Percentiles rank a stretch among this genome's conserved stretches.
phyloP scores from a whole-genome alignment of 2,329 filamentous ascomycete species.

The Diaporthe vexans region DNA sequence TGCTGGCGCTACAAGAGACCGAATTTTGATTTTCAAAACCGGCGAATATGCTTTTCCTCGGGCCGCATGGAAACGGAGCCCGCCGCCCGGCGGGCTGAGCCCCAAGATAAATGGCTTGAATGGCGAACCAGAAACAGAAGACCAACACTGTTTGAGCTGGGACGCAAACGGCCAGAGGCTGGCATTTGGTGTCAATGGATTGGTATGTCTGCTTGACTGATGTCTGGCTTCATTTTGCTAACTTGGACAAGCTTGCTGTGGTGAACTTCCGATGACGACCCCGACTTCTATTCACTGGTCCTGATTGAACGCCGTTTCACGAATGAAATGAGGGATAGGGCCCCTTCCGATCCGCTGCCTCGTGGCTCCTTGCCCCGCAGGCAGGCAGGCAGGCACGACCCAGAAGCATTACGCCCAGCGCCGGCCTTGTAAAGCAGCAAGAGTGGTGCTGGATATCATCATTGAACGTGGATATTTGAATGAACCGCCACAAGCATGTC shows the following conservation, averaged over 20 bases:
- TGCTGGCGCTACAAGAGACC: slow-evolving; percentile 71
- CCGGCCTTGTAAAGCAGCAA: background rate
- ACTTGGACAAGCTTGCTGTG: slow-evolving; percentile 48
- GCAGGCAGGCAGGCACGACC: background rate
- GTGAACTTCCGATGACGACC: slow-evolving; percentile 48
- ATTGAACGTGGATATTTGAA: background rate
- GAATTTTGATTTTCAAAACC: slow-evolving; percentile 75
- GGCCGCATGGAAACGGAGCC: slow-evolving; percentile 70
- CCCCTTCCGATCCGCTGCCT: background rate
- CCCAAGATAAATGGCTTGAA: slow-evolving; percentile 60
- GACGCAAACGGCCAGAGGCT: slow-evolving; percentile 73
- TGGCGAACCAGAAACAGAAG: slow-evolving; percentile 69
- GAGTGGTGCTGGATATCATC: background rate
- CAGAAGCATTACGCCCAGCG: background rate
- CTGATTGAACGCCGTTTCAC: background rate
- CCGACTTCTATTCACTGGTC: background rate
- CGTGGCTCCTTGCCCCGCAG: background rate
- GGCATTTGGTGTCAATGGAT: slow-evolving; percentile 74
- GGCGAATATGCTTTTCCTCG: slow-evolving; percentile 70
- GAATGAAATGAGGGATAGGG: background rate
- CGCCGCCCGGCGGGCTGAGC: slow-evolving; percentile 66
- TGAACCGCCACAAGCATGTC: slow-evolving; percentile 1
- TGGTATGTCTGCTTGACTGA: slow-evolving; percentile 61
- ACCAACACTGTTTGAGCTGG: slow-evolving; percentile 74
- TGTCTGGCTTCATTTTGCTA: slow-evolving; percentile 31